phyloP scores from a whole-genome alignment of 306 rosid genomes.

The Ormosia emarginata region DNA sequence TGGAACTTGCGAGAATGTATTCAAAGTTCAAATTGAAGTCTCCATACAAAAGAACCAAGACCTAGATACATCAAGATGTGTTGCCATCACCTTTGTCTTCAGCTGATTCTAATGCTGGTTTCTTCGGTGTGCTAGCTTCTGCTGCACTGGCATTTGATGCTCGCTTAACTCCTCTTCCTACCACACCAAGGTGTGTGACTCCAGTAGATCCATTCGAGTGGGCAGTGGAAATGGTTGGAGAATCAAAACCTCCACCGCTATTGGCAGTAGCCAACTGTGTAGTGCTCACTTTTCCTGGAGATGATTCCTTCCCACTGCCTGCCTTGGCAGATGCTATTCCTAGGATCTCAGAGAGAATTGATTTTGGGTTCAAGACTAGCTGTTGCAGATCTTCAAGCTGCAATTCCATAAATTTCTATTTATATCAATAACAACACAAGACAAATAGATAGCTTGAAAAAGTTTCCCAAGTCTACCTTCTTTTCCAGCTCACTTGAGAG shows the following conservation, averaged over 20 bases:
- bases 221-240: slow-evolving; percentile 84
- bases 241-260: slow-evolving; percentile 65
- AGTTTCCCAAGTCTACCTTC: slow-evolving; percentile 50
- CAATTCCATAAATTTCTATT: slow-evolving; percentile 22
- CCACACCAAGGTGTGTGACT: slow-evolving; percentile 94
- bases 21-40: slow-evolving; percentile 23
- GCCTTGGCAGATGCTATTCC: slow-evolving; percentile 63
- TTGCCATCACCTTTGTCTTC: slow-evolving; percentile 57
- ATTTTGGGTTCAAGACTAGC: slow-evolving; percentile 63
- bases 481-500: slow-evolving; percentile 86
- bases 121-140: slow-evolving; percentile 58
- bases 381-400: slow-evolving; percentile 98
- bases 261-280: slow-evolving; percentile 59
- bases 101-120: slow-evolving; percentile 54
- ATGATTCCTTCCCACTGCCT: slow-evolving; percentile 36
- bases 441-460: not conserved
- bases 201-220: slow-evolving; percentile 70
- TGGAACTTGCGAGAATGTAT: slow-evolving; percentile 10
- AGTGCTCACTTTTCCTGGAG: slow-evolving; percentile 49
- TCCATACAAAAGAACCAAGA: slow-evolving; percentile 6
- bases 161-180: slow-evolving; percentile 97
- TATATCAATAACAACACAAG: not conserved
- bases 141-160: slow-evolving; percentile 39
- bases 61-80: slow-evolving; percentile 37
- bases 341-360: slow-evolving; percentile 73